Percentiles rank a stretch among this genome's conserved stretches.
phyloP scores from a whole-genome alignment of 2,329 filamentous ascomycete species.

The Botrytis cinerea region DNA sequence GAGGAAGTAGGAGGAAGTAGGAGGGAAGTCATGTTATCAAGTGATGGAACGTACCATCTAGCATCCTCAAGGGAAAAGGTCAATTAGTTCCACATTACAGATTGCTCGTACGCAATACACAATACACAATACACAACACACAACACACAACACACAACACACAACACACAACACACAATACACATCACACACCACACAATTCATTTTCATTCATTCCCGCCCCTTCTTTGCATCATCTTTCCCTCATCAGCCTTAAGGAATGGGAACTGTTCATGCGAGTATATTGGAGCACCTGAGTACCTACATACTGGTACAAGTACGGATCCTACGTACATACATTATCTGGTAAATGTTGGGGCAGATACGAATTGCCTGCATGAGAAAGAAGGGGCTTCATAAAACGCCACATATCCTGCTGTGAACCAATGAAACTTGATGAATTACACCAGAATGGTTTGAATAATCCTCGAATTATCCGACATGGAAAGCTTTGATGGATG shows the following conservation, averaged over 20 bases:
- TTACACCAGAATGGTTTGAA: not conserved
- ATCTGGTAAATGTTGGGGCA: conserved; percentile 1
- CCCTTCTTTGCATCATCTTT: conserved; percentile 6
- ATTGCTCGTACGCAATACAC: not conserved
- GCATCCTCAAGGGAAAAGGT: not conserved
- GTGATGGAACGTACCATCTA: not conserved
- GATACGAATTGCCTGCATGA: conserved; percentile 3
- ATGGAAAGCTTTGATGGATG: not conserved
- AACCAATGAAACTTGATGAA: not conserved
- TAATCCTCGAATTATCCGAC: not conserved
- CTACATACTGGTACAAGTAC: not conserved
- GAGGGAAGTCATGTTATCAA: not conserved
- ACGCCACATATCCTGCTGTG: not conserved
- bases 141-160: no score
- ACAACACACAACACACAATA: not conserved
- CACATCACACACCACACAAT: not conserved
- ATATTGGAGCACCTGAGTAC: not conserved
- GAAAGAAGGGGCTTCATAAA: conserved; percentile 5
- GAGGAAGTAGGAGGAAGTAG: not conserved
- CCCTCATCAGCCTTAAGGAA: conserved; percentile 9
- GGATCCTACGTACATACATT: not conserved
- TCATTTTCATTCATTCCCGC: not conserved
- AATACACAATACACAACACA: not conserved
- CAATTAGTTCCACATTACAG: not conserved
- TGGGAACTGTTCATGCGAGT: conserved; percentile 10